These are phyloP conservation scores for Nicotiana obtusifolia DNA, from an alignment of 257 asterid genomes.

Conservation along the genomic window DNA sequence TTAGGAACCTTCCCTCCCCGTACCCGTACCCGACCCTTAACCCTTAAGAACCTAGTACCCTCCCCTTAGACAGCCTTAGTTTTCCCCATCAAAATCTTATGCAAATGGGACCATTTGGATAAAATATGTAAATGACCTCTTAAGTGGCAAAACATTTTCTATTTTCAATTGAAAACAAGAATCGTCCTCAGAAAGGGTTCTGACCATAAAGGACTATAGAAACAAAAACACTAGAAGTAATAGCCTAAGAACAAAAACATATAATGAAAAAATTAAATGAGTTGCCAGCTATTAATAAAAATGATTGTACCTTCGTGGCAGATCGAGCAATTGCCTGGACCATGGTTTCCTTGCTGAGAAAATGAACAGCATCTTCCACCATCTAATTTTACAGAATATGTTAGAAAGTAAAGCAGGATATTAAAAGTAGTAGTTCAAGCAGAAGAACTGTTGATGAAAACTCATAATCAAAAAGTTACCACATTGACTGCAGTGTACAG, in stretches of 20 bases:
- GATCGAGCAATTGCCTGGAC: conserved; percentile 94
- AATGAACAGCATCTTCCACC: conserved; percentile 99
- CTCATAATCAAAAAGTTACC: conserved; percentile 11
- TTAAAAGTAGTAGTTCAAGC: neutral
- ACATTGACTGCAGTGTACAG: conserved; percentile 5
- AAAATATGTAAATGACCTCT: neutral
- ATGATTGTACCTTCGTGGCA: conserved; percentile 78
- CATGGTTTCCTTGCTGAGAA: conserved; percentile 88
- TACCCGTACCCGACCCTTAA: too few species aligned
- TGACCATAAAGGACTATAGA: neutral
- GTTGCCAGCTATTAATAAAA: neutral
- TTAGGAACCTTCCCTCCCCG: too few species aligned
- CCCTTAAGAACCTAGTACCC: too few species aligned
- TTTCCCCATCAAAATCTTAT: neutral
- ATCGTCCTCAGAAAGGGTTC: neutral
- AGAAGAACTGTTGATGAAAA: neutral
- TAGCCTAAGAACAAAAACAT: neutral
- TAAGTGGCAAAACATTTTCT: neutral
- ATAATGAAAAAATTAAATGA: neutral
- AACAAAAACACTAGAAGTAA: neutral
- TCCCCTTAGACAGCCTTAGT: too few species aligned
- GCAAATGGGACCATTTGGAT: neutral
- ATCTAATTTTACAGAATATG: conserved; percentile 38
- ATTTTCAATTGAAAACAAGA: neutral
- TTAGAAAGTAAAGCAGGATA: conserved; percentile 7